A percentile compares a stretch with the other conserved stretches of the same genome.
phyloP scores from a whole-genome alignment of 768 basidiomycete genomes.

The Pulveroboletus sp. region DNA sequence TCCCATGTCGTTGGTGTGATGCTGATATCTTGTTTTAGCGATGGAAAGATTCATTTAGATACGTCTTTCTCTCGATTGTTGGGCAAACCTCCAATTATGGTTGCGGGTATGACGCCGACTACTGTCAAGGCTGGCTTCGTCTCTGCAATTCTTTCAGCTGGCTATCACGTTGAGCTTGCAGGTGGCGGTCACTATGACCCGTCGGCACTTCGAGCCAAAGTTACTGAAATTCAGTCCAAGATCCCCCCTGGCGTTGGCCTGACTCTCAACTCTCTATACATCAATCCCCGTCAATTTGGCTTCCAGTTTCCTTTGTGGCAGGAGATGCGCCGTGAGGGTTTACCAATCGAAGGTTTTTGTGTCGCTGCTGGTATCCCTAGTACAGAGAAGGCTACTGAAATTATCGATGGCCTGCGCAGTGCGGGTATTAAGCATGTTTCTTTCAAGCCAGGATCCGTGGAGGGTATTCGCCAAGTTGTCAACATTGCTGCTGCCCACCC shows the following conservation, averaged over 20 bases:
- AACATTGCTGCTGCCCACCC: slow-evolving; percentile 93
- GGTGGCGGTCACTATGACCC: slow-evolving; percentile 98
- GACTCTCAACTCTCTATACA: slow-evolving; percentile 93
- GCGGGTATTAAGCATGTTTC: slow-evolving; percentile 94
- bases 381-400: slow-evolving; percentile 95
- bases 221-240: slow-evolving; percentile 84
- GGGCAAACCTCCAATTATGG: slow-evolving; percentile 98
- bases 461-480: slow-evolving; percentile 95
- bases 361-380: slow-evolving; percentile 96
- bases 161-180: slow-evolving; percentile 94
- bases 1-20: not conserved
- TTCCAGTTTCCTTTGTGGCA: slow-evolving; percentile 99
- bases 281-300: slow-evolving; percentile 94
- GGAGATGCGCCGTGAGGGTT: slow-evolving; percentile 91
- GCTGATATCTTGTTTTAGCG: slow-evolving; percentile 40
- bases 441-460: slow-evolving; percentile 98
- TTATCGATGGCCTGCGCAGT: slow-evolving; percentile 74
- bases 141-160: slow-evolving; percentile 85
- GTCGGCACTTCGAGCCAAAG: slow-evolving; percentile 80
- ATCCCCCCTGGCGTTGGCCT: slow-evolving; percentile 88
- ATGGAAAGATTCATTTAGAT: slow-evolving; percentile 89
- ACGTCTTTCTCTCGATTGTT: slow-evolving; percentile 95
- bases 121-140: slow-evolving; percentile 97
- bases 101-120: slow-evolving; percentile 98
- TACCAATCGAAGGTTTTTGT: slow-evolving; percentile 98